Evolutionary conservation across 2,329 filamentous ascomycete genomes (phyloP), one percentile per base, ranked within the genome.

Genomic region (Diaporthe vaccinii): DNA sequence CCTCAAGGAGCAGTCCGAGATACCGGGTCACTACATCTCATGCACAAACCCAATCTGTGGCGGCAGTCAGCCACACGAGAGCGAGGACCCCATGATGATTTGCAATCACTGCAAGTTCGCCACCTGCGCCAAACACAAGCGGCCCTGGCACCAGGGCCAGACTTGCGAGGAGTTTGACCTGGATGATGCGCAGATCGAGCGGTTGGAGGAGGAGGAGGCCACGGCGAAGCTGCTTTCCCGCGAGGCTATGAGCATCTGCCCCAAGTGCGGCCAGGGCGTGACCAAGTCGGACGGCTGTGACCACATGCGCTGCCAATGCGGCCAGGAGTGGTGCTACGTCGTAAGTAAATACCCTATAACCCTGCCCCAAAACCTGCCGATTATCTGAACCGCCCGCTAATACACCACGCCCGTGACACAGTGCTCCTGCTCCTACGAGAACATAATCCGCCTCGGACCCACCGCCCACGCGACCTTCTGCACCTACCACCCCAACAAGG

Each of bases 401-500:
- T 25, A 12, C 1, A 36, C 4, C 5, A 3, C 25, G 4, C 4
- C 39, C 10, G 2, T 4, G 12, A 8, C 2, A 28, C 4, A 76
- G 75, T 76, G 75, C 62, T 73, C 75, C 51, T 75, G 73, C 36
- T 51, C 68, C 2, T 73, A 65, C 61, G 75, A 76, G n/a, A 73
- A 76, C 34, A 65, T 76, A 17, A 49, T 75, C 46, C 75, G 75
- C 39, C 36, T 73, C 36, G 75, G 75, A 15, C 46, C 57, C 0
- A 53, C 34, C 17, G 75, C 73, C 17, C 75, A 76, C 44, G 73
- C 69, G 49, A 76, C 75, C 1, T 76, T 76, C 57, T 76, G 75
- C 46, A 75, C 68, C 61, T 75, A 76, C 69, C 75, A 76, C 55
- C 75, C 75, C 15, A 76, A 76, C 69, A 76, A 75, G 44, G 69